Evolutionary conservation across 2,329 filamentous ascomycete genomes (phyloP).

Genomic region (Dryadomyces quercus-mongolicae): DNA sequence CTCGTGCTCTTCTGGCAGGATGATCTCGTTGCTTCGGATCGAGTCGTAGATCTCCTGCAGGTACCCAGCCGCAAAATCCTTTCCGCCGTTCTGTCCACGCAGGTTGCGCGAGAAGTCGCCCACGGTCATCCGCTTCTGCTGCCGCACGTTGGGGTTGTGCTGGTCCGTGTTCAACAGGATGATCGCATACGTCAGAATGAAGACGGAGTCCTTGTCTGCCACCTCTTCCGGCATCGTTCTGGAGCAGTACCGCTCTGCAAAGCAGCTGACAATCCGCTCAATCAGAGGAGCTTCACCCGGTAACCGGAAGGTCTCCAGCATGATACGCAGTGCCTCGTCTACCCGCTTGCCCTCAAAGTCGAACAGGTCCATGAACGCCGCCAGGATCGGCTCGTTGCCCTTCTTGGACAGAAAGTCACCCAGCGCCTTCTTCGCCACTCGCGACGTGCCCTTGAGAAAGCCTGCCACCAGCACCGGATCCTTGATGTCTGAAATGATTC

Average conservation of each 20-base stretch:
- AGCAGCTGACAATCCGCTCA: conserved; percentile 78
- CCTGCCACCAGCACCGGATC: conserved; percentile 69
- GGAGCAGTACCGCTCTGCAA: conserved; percentile 73
- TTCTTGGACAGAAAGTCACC: conserved; percentile 91
- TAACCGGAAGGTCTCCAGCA: conserved; percentile 87
- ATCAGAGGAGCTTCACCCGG: conserved; percentile 90
- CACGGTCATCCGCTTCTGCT: conserved; percentile 69
- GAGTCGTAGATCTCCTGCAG: conserved; percentile 79
- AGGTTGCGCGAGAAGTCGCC: conserved; percentile 78
- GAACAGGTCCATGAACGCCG: conserved; percentile 76
- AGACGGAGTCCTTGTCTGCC: conserved; percentile 76
- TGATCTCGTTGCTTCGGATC: conserved; percentile 89
- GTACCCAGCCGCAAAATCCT: conserved; percentile 76
- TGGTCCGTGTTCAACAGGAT: conserved; percentile 97
- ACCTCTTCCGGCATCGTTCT: conserved; percentile 61
- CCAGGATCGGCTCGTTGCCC: conserved; percentile 72
- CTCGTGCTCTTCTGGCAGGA: conserved; percentile 92
- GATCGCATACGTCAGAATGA: conserved; percentile 85
- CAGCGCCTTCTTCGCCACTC: conserved; percentile 80
- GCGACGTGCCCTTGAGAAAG: conserved; percentile 77
- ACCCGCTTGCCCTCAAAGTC: conserved; percentile 79
- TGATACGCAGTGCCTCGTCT: conserved; percentile 74
- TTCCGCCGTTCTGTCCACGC: conserved; percentile 75
- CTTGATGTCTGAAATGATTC: conserved; percentile 66
- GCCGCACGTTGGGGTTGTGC: conserved; percentile 82